Evolutionary conservation across 768 basidiomycete genomes (phyloP).

Genomic region (Naematelia aurantialba): DNA sequence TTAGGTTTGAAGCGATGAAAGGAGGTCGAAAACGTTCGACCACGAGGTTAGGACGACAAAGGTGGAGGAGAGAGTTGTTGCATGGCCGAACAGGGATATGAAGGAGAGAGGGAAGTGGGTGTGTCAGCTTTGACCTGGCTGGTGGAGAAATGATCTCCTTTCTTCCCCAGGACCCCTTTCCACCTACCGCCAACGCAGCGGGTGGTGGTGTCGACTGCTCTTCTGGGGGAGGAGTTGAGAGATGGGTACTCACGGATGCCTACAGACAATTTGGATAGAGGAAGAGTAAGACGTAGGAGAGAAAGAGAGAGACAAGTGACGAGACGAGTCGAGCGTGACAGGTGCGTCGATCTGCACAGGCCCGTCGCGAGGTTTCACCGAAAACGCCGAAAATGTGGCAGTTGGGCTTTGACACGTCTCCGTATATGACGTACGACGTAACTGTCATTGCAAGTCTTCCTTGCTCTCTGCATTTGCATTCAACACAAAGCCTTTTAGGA

Average conservation of each 20-base stretch:
- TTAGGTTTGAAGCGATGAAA: too few relatives aligned
- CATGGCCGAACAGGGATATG: neutral
- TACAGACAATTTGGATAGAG: too few relatives aligned
- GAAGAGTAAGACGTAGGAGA: neutral
- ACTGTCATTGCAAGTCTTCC: neutral
- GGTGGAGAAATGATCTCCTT: neutral
- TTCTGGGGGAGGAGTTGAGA: too few relatives aligned
- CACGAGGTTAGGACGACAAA: neutral
- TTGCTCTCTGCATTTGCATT: neutral
- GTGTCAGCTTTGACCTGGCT: neutral
- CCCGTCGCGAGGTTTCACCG: neutral
- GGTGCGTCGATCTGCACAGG: neutral
- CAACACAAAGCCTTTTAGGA: neutral
- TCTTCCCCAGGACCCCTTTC: neutral
- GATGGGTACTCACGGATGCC: neutral
- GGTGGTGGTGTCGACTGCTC: too few relatives aligned
- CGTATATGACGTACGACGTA: neutral
- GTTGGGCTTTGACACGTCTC: neutral
- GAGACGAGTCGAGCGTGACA: neutral
- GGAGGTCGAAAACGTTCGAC: neutral
- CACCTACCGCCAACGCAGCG: too few relatives aligned
- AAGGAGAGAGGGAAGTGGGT: neutral
- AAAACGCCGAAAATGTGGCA: neutral
- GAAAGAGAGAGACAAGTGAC: neutral
- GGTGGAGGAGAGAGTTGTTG: neutral